A percentile compares a stretch with the other conserved stretches of the same genome.
These are phyloP conservation scores for Hypoxylon rubiginosum DNA, from an alignment of 2,329 filamentous ascomycete species.

Conservation along the genomic window DNA sequence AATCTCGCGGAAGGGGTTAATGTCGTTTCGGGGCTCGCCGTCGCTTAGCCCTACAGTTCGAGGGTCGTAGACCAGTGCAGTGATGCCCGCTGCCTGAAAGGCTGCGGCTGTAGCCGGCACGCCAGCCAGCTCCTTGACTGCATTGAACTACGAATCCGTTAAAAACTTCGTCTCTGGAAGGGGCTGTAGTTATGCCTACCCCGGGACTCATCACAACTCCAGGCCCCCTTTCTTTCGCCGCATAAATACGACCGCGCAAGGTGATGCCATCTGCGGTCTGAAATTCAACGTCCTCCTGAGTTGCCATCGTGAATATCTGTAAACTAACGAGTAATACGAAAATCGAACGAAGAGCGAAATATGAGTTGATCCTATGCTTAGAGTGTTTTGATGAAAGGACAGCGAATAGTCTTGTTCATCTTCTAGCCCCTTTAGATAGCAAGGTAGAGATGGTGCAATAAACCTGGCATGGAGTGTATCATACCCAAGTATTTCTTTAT, in stretches of 20 bases:
- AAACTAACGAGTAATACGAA: neutral
- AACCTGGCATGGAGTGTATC: neutral
- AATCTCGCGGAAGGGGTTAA: conserved; percentile 52
- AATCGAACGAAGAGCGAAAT: neutral
- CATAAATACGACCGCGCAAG: conserved; percentile 56
- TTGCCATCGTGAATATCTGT: neutral
- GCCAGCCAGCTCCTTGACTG: conserved; percentile 1
- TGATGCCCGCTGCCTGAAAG: conserved; percentile 54
- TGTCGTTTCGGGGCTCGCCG: conserved; percentile 55
- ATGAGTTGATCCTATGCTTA: neutral
- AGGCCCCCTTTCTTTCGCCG: conserved; percentile 45
- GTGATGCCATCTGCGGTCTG: conserved; percentile 57
- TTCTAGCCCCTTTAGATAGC: neutral
- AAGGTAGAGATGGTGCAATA: neutral
- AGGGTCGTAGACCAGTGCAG: conserved; percentile 55
- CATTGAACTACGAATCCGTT: conserved; percentile 48
- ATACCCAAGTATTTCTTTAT: neutral
- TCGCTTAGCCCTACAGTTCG: conserved; percentile 55
- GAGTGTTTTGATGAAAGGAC: neutral
- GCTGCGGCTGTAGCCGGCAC: conserved; percentile 51
- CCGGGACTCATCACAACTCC: conserved; percentile 51
- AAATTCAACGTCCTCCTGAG: conserved; percentile 55
- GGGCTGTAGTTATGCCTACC: conserved; percentile 33
- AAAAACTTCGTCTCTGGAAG: conserved; percentile 45
- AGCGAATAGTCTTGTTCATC: neutral